These are phyloP conservation scores for Thielaviopsis ethacetica DNA, from an alignment of 2,329 filamentous ascomycete species.

Conservation along the genomic window DNA sequence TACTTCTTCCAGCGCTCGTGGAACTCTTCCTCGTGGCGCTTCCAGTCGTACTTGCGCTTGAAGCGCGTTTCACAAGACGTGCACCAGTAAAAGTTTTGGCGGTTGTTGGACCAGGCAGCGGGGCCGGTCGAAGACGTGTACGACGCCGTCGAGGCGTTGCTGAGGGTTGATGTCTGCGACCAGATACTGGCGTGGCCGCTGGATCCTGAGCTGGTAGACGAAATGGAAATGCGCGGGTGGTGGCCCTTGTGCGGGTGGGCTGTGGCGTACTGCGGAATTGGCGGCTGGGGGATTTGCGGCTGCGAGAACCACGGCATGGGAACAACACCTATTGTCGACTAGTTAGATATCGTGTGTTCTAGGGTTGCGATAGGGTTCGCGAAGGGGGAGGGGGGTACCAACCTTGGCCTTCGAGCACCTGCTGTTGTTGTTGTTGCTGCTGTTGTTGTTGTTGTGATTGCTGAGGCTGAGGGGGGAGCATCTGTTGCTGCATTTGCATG, in stretches of 20 bases:
- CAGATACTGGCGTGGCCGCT: slow-evolving; percentile 31
- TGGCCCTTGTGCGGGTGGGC: slow-evolving; percentile 16
- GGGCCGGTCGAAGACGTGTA: slow-evolving; percentile 2
- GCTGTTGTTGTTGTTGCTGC: not conserved
- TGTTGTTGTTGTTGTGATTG: too few species aligned
- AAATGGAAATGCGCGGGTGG: slow-evolving; percentile 30
- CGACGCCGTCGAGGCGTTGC: slow-evolving; percentile 13
- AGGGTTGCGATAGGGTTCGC: slow-evolving; percentile 1
- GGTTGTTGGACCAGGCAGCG: slow-evolving; percentile 12
- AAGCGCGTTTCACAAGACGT: slow-evolving; percentile 47
- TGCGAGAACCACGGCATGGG: slow-evolving; percentile 19
- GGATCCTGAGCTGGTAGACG: slow-evolving; percentile 32
- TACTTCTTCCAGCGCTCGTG: slow-evolving; percentile 54
- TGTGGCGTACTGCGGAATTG: slow-evolving; percentile 21
- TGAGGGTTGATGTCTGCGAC: slow-evolving; percentile 21
- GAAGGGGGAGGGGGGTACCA: slow-evolving; percentile 1
- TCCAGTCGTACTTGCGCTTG: slow-evolving; percentile 54
- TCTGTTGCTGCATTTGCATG: slow-evolving; percentile 18
- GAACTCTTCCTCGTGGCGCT: slow-evolving; percentile 52
- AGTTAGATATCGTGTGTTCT: slow-evolving; percentile 7
- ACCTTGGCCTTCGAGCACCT: slow-evolving; percentile 6
- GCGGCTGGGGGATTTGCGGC: slow-evolving; percentile 5
- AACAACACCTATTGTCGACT: slow-evolving; percentile 12
- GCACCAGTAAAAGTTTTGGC: slow-evolving; percentile 37
- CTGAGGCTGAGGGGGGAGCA: not conserved